These are phyloP conservation scores for Selenicereus undatus DNA, from an alignment of 148 eudicot species.

Conservation along the genomic window DNA sequence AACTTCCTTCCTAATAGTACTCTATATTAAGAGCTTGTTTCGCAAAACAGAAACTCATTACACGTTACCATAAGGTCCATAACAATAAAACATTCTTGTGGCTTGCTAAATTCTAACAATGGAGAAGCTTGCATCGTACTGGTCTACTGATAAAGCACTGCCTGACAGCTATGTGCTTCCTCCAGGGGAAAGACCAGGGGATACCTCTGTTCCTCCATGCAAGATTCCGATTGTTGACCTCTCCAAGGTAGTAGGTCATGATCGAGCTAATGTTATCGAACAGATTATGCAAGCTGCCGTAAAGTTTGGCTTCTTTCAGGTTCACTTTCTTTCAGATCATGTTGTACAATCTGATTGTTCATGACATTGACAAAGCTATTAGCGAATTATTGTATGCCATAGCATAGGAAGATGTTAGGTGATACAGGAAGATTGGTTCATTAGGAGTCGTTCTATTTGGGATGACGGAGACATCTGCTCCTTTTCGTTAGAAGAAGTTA, in stretches of 20 bases:
- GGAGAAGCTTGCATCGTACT: constrained; percentile 37
- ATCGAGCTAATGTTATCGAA: constrained; percentile 9
- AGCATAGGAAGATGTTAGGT: no score
- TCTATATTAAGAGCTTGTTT: not conserved
- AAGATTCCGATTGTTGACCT: constrained; percentile 48
- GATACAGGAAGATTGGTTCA: not conserved
- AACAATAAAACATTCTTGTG: not conserved
- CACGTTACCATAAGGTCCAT: not conserved
- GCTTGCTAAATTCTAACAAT: not conserved
- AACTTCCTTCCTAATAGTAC: not conserved
- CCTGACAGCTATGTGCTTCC: constrained; percentile 48
- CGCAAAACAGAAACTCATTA: not conserved
- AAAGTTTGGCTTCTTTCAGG: constrained; percentile 64
- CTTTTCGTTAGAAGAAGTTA: no score
- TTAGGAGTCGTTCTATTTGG: not conserved
- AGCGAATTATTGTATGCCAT: not conserved
- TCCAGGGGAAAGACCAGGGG: constrained; percentile 46
- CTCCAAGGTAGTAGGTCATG: constrained; percentile 11
- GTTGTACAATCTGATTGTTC: not conserved
- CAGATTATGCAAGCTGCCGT: constrained; percentile 42
- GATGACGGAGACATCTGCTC: not conserved
- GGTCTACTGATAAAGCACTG: constrained; percentile 45
- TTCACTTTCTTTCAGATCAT: constrained; percentile 4
- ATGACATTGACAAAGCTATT: not conserved
- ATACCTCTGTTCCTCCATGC: constrained; percentile 23